Evolutionary conservation across 2,329 filamentous ascomycete genomes (phyloP).

Genomic region (Alternaria sp.): DNA sequence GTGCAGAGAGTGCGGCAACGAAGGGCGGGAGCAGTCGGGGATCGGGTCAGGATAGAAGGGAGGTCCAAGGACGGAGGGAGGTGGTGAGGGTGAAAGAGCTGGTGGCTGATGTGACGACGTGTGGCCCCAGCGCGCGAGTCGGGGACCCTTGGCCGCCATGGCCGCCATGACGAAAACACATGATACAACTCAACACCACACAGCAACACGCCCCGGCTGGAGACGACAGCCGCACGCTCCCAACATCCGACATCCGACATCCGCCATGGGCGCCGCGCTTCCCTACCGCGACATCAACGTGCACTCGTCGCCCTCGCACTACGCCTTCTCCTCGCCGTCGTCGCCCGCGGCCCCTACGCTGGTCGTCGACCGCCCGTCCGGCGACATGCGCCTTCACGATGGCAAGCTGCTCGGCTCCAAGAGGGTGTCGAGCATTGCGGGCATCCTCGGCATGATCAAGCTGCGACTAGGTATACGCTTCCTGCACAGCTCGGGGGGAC

Average conservation of each 20-base stretch:
- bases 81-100: slow-evolving; percentile 22
- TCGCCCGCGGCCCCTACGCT: slow-evolving; percentile 87
- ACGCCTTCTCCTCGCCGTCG: slow-evolving; percentile 95
- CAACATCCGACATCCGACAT: not conserved
- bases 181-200: slow-evolving; percentile 5
- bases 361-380: slow-evolving; percentile 89
- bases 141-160: slow-evolving; percentile 21
- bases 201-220: slow-evolving; percentile 1
- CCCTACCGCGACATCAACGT: slow-evolving; percentile 98
- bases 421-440: slow-evolving; percentile 91
- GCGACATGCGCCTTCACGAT: slow-evolving; percentile 86
- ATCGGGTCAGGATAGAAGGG: slow-evolving; percentile 6
- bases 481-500: slow-evolving; percentile 1
- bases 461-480: slow-evolving; percentile 77
- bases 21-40: slow-evolving; percentile 8
- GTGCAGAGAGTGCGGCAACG: slow-evolving; percentile 4
- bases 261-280: slow-evolving; percentile 61
- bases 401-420: slow-evolving; percentile 77
- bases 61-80: slow-evolving; percentile 7
- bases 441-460: slow-evolving; percentile 93
- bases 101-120: slow-evolving; percentile 27
- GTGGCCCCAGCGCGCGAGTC: slow-evolving; percentile 20
- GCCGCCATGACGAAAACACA: slow-evolving; percentile 31
- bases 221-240: not conserved
- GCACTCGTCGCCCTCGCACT: slow-evolving; percentile 88